phyloP scores from a whole-genome alignment of 768 basidiomycete species.

The Coprinopsis sp. region DNA sequence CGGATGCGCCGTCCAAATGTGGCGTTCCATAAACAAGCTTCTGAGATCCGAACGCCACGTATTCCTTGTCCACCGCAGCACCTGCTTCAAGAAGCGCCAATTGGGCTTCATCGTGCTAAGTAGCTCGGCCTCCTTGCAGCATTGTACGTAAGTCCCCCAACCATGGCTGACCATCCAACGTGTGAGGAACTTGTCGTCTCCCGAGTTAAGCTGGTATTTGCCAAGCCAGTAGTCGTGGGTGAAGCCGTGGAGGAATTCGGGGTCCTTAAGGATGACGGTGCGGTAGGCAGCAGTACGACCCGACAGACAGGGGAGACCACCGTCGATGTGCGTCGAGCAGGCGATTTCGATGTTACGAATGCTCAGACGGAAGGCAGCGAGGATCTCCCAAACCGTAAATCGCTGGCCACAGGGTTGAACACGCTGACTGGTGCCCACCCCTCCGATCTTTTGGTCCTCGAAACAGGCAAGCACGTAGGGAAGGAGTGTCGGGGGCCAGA shows the following conservation, averaged over 20 bases:
- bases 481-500: constrained; percentile 91
- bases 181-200: constrained; percentile 92
- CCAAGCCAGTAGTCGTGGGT: constrained; percentile 93
- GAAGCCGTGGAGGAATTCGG: constrained; percentile 88
- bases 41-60: constrained; percentile 91
- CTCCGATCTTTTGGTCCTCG: constrained; percentile 90
- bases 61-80: constrained; percentile 89
- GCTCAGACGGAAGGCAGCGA: constrained; percentile 87
- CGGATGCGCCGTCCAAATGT: constrained; percentile 86
- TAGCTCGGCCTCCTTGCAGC: constrained; percentile 80
- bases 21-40: constrained; percentile 81
- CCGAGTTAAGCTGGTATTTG: constrained; percentile 92
- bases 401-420: constrained; percentile 72
- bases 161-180: constrained; percentile 96
- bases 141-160: constrained; percentile 92
- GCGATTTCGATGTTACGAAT: constrained; percentile 94
- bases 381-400: constrained; percentile 94
- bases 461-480: constrained; percentile 88
- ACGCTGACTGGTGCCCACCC: constrained; percentile 87
- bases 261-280: constrained; percentile 91
- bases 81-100: constrained; percentile 94
- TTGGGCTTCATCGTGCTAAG: constrained; percentile 95
- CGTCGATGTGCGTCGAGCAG: constrained; percentile 87
- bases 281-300: constrained; percentile 93
- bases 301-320: constrained; percentile 86